Percentiles rank a stretch among this genome's conserved stretches.
These are phyloP conservation scores for Rhizopogon vesiculosus DNA, from an alignment of 768 basidiomycete genomes.

Conservation along the genomic window DNA sequence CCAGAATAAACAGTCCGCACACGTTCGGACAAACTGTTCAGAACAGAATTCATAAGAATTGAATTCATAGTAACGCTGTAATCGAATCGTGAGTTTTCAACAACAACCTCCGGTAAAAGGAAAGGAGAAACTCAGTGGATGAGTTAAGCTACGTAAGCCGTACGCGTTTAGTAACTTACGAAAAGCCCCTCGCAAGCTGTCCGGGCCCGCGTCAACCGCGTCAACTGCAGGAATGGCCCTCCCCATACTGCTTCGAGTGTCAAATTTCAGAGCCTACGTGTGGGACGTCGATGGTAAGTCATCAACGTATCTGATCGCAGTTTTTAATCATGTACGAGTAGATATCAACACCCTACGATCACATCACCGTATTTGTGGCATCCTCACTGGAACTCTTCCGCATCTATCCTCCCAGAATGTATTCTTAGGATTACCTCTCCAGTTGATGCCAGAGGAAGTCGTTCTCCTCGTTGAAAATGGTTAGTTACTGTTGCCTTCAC, in stretches of 20 bases:
- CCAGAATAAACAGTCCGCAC: no score
- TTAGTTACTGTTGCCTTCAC: conserved; percentile 25
- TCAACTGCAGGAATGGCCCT: neutral
- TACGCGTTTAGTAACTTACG: no score
- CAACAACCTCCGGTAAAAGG: no score
- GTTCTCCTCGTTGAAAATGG: conserved; percentile 83
- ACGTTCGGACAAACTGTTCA: no score
- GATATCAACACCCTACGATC: conserved; percentile 80
- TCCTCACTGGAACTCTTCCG: conserved; percentile 87
- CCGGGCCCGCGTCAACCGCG: no score
- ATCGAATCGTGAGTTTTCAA: no score
- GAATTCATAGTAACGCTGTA: no score
- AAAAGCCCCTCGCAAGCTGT: no score
- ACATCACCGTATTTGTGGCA: conserved; percentile 77
- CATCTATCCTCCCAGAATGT: conserved; percentile 95
- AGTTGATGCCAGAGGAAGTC: conserved; percentile 89
- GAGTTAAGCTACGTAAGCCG: no score
- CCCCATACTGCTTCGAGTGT: conserved; percentile 59
- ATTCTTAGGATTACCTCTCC: conserved; percentile 88
- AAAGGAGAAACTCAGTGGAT: no score
- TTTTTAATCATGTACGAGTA: conserved; percentile 25
- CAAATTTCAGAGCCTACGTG: conserved; percentile 79
- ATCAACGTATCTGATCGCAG: neutral
- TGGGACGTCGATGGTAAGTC: conserved; percentile 80
- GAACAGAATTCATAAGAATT: no score